Percentiles rank a stretch among this genome's conserved stretches.
Evolutionary conservation across 495 filamentous ascomycete species (phyloP).

Genomic region (Xylaria flabelliformis): DNA sequence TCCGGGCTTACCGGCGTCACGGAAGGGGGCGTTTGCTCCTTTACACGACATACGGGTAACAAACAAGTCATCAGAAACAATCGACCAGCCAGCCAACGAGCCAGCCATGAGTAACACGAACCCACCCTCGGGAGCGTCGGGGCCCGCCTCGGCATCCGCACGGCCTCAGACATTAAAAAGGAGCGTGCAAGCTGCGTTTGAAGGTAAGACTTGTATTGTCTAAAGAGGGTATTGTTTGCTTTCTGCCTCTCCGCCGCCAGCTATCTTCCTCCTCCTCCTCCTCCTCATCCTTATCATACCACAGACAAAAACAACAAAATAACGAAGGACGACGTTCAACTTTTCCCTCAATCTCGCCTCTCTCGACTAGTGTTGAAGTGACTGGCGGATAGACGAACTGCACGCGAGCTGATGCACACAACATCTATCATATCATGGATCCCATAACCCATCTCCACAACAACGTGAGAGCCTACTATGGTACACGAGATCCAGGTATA

Average conservation of each 20-base stretch:
- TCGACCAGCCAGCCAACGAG: not conserved
- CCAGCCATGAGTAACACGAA: constrained; percentile 53
- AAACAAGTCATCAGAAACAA: not conserved
- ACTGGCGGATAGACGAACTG: not conserved
- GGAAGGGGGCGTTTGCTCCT: not conserved
- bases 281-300: not conserved
- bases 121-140: constrained; percentile 51
- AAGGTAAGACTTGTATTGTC: constrained; percentile 64
- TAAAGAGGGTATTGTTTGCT: not conserved
- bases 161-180: constrained; percentile 68
- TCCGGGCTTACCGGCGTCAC: constrained; percentile 22
- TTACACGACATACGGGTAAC: constrained; percentile 17
- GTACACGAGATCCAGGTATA: not conserved
- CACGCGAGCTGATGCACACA: not conserved
- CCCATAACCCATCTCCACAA: not conserved
- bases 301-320: not conserved
- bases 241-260: not conserved
- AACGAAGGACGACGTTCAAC: not conserved
- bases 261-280: too few species aligned
- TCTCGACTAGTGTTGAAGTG: constrained; percentile 9
- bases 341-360: not conserved
- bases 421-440: not conserved
- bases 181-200: constrained; percentile 76
- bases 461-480: not conserved
- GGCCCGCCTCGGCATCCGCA: constrained; percentile 49